Percentiles rank a stretch among this genome's conserved stretches.
phyloP scores from a whole-genome alignment of 768 basidiomycete species.

The Calocera viscosa region DNA sequence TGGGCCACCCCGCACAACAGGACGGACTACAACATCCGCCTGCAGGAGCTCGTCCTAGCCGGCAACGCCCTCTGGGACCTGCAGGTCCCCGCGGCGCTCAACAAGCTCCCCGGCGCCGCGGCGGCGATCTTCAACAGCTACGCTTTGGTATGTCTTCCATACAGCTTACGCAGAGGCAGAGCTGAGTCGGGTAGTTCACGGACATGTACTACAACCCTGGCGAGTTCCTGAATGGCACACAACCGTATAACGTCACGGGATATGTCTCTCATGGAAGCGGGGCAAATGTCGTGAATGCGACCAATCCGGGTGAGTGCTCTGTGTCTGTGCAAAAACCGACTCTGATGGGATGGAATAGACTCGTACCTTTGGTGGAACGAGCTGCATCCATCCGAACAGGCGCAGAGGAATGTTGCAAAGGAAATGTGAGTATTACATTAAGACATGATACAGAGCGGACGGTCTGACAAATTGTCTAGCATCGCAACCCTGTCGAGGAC shows the following conservation, averaged over 20 bases:
- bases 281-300: conserved; percentile 1
- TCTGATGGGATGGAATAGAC: background rate
- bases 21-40: background rate
- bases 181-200: background rate
- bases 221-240: conserved; percentile 6
- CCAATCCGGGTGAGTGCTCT: background rate
- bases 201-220: conserved; percentile 10
- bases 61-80: conserved; percentile 6
- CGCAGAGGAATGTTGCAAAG: conserved; percentile 40
- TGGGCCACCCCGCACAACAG: conserved; percentile 34
- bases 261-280: conserved; percentile 2
- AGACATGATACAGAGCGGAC: background rate
- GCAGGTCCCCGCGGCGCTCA: background rate
- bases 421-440: conserved; percentile 27
- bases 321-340: background rate
- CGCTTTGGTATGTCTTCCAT: background rate
- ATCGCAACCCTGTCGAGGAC: background rate
- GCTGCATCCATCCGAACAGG: conserved; percentile 49
- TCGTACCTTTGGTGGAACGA: conserved; percentile 36
- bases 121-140: conserved; percentile 10
- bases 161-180: background rate
- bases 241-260: conserved; percentile 7
- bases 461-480: background rate
- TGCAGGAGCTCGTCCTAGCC: conserved; percentile 10
- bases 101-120: background rate